These are phyloP conservation scores for Linnemannia zychae DNA, from an alignment of 192 early-diverging fungal species.

Conservation along the genomic window DNA sequence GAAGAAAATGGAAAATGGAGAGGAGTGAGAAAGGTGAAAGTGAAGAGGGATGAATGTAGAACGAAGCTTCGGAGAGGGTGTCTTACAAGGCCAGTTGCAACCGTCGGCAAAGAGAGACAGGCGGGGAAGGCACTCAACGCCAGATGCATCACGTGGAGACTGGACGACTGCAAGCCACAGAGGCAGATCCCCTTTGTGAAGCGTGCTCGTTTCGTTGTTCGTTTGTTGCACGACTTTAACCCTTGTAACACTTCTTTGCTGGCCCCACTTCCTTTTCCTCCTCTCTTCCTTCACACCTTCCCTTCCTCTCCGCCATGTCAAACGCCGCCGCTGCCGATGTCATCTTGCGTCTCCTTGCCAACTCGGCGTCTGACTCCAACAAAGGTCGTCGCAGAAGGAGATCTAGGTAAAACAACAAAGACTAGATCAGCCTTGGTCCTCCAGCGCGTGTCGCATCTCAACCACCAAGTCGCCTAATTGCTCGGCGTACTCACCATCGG, in stretches of 20 bases:
- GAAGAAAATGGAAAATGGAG: background rate
- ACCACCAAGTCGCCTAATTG: background rate
- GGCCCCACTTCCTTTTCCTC: background rate
- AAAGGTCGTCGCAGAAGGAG: slow-evolving; percentile 50
- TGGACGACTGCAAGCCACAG: too few species aligned
- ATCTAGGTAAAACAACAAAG: slow-evolving; percentile 31
- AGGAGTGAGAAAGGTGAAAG: background rate
- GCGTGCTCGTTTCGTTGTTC: background rate
- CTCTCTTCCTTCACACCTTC: background rate
- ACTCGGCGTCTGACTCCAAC: slow-evolving; percentile 41
- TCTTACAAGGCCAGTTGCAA: too few species aligned
- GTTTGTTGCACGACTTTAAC: too few species aligned
- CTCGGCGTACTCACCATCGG: background rate
- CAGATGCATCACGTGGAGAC: background rate
- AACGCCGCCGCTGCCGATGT: slow-evolving; percentile 43
- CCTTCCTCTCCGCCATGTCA: slow-evolving; percentile 20
- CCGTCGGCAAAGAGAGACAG: too few species aligned
- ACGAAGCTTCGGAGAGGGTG: background rate
- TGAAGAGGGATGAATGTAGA: background rate
- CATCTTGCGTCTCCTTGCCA: slow-evolving; percentile 52
- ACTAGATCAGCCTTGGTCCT: background rate
- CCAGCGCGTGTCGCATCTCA: background rate
- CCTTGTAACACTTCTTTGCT: background rate
- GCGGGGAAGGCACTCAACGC: too few species aligned
- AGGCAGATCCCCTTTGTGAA: too few species aligned